Evolutionary conservation across 2,329 filamentous ascomycete genomes (phyloP).

Genomic region (Epichloe sibirici): DNA sequence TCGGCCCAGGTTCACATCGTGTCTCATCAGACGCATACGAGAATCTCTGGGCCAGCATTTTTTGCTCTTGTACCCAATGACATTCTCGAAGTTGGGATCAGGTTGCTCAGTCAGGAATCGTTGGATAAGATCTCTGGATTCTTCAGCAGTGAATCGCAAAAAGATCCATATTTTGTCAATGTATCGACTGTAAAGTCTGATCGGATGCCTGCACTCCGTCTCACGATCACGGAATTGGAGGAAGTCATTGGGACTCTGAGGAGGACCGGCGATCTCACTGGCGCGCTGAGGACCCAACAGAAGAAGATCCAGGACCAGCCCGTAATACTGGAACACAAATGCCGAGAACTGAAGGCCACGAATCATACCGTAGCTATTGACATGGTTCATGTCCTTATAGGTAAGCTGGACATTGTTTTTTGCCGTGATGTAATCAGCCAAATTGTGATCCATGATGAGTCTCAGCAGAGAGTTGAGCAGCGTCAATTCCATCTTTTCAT

Average conservation of each 20-base stretch:
- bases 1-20: constrained; percentile 93
- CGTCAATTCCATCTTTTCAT: constrained; percentile 97
- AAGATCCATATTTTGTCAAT: constrained; percentile 99
- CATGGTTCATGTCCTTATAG: constrained; percentile 99
- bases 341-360: constrained; percentile 95
- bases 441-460: constrained; percentile 97
- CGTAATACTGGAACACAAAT: constrained; percentile 98
- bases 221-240: constrained; percentile 90
- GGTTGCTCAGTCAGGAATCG: constrained; percentile 96
- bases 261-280: constrained; percentile 93
- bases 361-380: constrained; percentile 97
- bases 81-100: constrained; percentile 97
- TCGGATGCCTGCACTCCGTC: constrained; percentile 86
- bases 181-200: constrained; percentile 93
- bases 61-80: constrained; percentile 98
- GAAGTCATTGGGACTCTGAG: constrained; percentile 92
- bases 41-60: constrained; percentile 99
- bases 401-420: constrained; percentile 99
- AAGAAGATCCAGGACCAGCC: constrained; percentile 84
- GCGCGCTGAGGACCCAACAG: constrained; percentile 87
- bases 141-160: constrained; percentile 83
- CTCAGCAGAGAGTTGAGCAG: constrained; percentile 85
- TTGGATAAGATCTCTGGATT: constrained; percentile 91
- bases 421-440: constrained; percentile 96
- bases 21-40: constrained; percentile 94